These are phyloP conservation scores for Mycena kentingensis DNA, from an alignment of 768 basidiomycete species.

Conservation along the genomic window DNA sequence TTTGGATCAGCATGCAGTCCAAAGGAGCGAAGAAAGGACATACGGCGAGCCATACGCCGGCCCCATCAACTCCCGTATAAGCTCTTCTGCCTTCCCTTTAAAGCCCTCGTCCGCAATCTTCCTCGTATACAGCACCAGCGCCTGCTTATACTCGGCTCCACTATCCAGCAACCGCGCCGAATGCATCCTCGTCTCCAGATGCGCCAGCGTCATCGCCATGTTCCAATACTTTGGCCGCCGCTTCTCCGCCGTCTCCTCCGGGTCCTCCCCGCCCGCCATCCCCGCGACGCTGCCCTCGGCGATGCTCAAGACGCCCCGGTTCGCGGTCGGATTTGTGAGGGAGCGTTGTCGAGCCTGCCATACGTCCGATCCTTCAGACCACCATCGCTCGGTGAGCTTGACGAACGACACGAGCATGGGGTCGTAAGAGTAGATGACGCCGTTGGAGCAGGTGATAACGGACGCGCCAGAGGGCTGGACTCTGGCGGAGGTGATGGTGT, in stretches of 20 bases:
- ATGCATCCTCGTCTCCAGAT: slow-evolving; percentile 82
- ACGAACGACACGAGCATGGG: slow-evolving; percentile 65
- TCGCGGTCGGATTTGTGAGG: slow-evolving; percentile 37
- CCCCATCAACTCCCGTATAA: slow-evolving; percentile 87
- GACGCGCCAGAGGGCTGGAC: slow-evolving; percentile 83
- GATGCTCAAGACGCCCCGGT: slow-evolving; percentile 55
- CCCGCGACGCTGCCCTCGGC: slow-evolving; percentile 51
- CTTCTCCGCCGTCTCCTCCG: slow-evolving; percentile 38
- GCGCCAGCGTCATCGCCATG: slow-evolving; percentile 80
- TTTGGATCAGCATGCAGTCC: slow-evolving; percentile 9
- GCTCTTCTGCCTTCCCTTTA: slow-evolving; percentile 84
- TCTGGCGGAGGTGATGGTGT: slow-evolving; percentile 60
- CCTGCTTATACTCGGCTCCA: slow-evolving; percentile 80
- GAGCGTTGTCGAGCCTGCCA: slow-evolving; percentile 75
- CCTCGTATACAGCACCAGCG: slow-evolving; percentile 75
- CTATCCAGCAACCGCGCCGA: slow-evolving; percentile 78
- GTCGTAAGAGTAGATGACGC: slow-evolving; percentile 83
- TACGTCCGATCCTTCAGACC: slow-evolving; percentile 77
- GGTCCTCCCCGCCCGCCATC: slow-evolving; percentile 31
- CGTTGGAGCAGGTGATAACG: slow-evolving; percentile 73
- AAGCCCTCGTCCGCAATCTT: slow-evolving; percentile 90
- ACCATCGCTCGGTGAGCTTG: slow-evolving; percentile 81
- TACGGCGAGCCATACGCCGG: slow-evolving; percentile 92
- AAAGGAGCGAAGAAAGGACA: slow-evolving; percentile 31
- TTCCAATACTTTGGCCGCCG: slow-evolving; percentile 78